Conservation (phyloP, 352 stramenopile species). For the Blastocystis sp. region DNA sequence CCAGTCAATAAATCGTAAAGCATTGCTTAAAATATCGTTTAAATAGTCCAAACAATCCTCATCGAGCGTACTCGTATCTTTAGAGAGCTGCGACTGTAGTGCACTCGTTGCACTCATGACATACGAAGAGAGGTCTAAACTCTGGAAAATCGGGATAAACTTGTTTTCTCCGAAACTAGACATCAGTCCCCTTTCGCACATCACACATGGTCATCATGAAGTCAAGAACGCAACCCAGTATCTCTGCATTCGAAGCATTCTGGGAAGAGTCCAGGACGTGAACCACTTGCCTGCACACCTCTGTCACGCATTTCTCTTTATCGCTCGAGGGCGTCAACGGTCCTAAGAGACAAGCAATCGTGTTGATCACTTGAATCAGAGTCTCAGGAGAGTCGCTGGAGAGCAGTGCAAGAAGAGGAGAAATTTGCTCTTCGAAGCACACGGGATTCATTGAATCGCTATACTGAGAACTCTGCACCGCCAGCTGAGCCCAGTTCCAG, state of each 20-base stretch:
- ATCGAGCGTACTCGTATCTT: neutral
- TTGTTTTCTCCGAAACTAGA: conserved; percentile 13
- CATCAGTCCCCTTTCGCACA: neutral
- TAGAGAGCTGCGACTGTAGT: neutral
- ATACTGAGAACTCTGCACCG: neutral
- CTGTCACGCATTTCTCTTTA: neutral
- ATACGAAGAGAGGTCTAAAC: neutral
- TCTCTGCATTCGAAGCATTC: neutral
- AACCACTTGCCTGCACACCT: neutral
- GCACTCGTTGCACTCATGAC: conserved; percentile 27
- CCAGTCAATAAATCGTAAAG: conserved; percentile 15
- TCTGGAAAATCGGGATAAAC: neutral
- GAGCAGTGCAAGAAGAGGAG: neutral
- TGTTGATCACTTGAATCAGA: neutral
- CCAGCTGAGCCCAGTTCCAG: neutral
- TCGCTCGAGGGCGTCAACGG: neutral
- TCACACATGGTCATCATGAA: conserved; percentile 58
- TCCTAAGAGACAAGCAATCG: neutral
- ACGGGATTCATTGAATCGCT: neutral
- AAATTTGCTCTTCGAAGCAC: neutral
- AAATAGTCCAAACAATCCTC: conserved; percentile 2
- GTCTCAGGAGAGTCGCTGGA: neutral
- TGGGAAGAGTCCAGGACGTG: neutral
- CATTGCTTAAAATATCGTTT: conserved; percentile 44
- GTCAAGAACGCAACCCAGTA: neutral